phyloP scores from a whole-genome alignment of 2,329 filamentous ascomycete species.

The Diaporthe citriasiana region DNA sequence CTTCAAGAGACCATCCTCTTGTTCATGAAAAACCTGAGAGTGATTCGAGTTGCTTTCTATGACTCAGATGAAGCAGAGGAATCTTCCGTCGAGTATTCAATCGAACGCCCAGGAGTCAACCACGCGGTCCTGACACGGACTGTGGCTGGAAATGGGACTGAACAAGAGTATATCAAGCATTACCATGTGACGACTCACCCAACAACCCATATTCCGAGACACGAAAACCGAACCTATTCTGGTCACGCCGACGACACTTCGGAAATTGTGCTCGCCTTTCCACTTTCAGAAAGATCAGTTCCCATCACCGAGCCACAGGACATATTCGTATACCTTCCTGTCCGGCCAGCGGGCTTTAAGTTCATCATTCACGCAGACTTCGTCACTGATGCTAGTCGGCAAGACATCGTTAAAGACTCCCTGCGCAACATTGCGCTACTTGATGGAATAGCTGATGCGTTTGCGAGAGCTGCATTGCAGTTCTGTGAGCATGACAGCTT shows the following conservation, averaged over 20 bases:
- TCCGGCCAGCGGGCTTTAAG: constrained; percentile 59
- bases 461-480: constrained; percentile 55
- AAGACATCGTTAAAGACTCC: constrained; percentile 57
- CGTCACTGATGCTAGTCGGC: constrained; percentile 59
- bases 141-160: background rate
- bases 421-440: constrained; percentile 55
- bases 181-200: constrained; percentile 39
- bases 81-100: constrained; percentile 42
- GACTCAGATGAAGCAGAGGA: constrained; percentile 41
- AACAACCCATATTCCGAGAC: constrained; percentile 46
- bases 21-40: constrained; percentile 57
- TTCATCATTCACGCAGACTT: constrained; percentile 67
- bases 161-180: background rate
- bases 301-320: constrained; percentile 58
- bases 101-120: constrained; percentile 26
- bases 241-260: constrained; percentile 43
- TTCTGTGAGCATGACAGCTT: constrained; percentile 56
- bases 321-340: constrained; percentile 62
- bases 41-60: constrained; percentile 51
- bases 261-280: constrained; percentile 62
- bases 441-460: constrained; percentile 54
- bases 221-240: constrained; percentile 44
- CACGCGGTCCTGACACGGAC: constrained; percentile 45
- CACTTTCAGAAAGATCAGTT: constrained; percentile 49
- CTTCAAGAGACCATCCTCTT: constrained; percentile 57